Percentiles rank a stretch among this genome's conserved stretches.
These are phyloP conservation scores for Sodiomyces alkalinus DNA, from an alignment of 2,329 filamentous ascomycete genomes.

Conservation along the genomic window DNA sequence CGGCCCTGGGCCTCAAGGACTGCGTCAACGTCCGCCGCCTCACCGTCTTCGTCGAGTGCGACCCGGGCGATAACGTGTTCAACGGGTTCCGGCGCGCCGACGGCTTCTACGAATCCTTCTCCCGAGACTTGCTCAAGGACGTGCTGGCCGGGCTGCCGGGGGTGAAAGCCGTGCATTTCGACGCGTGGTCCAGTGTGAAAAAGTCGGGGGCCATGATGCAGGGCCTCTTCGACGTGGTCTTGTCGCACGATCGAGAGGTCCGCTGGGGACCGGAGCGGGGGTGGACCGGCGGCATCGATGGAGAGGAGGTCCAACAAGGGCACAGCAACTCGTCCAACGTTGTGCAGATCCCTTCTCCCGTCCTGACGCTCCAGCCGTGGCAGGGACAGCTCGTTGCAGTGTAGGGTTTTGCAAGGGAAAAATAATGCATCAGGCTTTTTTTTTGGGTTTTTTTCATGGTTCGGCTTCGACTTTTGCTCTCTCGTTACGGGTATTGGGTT, in stretches of 20 bases:
- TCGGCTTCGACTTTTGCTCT: too few species aligned
- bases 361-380: too few species aligned
- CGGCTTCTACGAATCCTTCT: slow-evolving; percentile 58
- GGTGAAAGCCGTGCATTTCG: slow-evolving; percentile 48
- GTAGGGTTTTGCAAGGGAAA: too few species aligned
- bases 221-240: slow-evolving; percentile 38
- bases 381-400: too few species aligned
- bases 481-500: too few species aligned
- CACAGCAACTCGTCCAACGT: too few species aligned
- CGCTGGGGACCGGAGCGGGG: slow-evolving; percentile 53
- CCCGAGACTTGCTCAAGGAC: slow-evolving; percentile 35
- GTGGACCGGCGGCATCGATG: slow-evolving; percentile 42
- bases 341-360: too few species aligned
- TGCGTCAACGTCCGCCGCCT: slow-evolving; percentile 43
- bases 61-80: slow-evolving; percentile 53
- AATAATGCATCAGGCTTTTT: too few species aligned
- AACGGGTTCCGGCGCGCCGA: slow-evolving; percentile 50
- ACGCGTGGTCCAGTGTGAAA: slow-evolving; percentile 51
- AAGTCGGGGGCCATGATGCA: slow-evolving; percentile 50
- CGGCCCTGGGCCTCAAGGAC: slow-evolving; percentile 46
- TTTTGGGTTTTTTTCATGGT: too few species aligned
- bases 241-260: slow-evolving; percentile 33
- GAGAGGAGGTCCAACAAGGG: slow-evolving; percentile 13
- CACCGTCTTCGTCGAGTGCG: slow-evolving; percentile 55
- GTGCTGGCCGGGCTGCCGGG: slow-evolving; percentile 42